phyloP scores from a whole-genome alignment of 2,329 filamentous ascomycete genomes.

The Sclerotinia borealis region DNA sequence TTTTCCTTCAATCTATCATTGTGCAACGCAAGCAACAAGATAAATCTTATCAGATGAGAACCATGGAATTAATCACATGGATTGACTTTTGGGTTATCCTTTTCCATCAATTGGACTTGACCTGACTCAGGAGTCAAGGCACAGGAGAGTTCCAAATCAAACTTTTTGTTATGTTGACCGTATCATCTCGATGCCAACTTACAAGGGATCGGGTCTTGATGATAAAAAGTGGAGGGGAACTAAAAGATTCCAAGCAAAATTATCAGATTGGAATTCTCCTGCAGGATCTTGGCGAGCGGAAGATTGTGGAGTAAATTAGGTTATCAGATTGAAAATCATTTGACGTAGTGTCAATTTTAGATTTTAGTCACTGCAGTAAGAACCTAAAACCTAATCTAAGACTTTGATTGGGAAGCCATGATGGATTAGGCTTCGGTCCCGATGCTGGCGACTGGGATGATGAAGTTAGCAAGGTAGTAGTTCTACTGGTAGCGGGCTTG shows the following conservation, averaged over 20 bases:
- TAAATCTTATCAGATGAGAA: slow-evolving; percentile 3
- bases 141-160: not conserved
- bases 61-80: not conserved
- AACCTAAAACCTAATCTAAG: not conserved
- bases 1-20: not conserved
- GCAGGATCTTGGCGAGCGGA: not conserved
- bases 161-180: not conserved
- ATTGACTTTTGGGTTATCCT: not conserved
- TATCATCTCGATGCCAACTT: not conserved
- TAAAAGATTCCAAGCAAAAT: not conserved
- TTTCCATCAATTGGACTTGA: not conserved
- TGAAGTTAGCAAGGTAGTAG: not conserved
- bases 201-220: not conserved
- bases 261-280: not conserved
- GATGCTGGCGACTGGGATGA: not conserved
- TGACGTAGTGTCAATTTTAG: not conserved
- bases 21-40: not conserved
- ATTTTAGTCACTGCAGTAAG: not conserved
- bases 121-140: not conserved
- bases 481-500: not conserved
- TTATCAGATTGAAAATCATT: slow-evolving; percentile 7
- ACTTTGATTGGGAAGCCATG: not conserved
- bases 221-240: not conserved
- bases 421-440: not conserved
- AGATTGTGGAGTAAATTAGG: not conserved